Conservation (phyloP, 768 basidiomycete genomes). For the Ramaria sp. region DNA sequence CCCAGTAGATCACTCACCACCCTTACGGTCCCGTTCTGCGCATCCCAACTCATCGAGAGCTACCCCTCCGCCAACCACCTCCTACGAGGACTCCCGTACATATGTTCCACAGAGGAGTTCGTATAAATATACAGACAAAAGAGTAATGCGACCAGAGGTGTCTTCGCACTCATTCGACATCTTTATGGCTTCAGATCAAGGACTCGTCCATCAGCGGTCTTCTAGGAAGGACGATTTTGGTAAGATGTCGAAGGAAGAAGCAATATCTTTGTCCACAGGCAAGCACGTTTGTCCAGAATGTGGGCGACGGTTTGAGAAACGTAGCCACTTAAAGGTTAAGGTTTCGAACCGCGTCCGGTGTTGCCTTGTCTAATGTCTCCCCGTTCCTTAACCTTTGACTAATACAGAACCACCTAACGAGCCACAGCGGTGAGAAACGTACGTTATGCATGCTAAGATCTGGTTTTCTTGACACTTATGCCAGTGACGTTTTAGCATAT, state of each 20-base stretch:
- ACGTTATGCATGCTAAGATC: background rate
- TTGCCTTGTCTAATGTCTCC: background rate
- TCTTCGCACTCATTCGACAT: background rate
- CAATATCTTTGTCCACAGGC: slow-evolving; percentile 7
- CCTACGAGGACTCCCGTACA: background rate
- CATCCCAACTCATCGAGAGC: background rate
- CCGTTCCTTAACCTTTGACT: background rate
- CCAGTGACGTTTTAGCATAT: slow-evolving; percentile 39
- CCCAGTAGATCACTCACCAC: background rate
- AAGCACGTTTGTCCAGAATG: slow-evolving; percentile 7
- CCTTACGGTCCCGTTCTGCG: background rate
- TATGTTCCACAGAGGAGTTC: background rate
- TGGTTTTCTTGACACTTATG: background rate
- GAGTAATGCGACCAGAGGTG: background rate
- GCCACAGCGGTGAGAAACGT: slow-evolving; percentile 8
- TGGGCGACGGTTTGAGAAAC: slow-evolving; percentile 7
- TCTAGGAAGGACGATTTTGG: slow-evolving; percentile 4
- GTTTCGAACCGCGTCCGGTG: background rate
- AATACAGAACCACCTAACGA: slow-evolving; percentile 2
- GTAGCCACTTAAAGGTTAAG: slow-evolving; percentile 6
- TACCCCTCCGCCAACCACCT: background rate
- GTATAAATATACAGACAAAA: background rate
- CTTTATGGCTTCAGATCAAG: slow-evolving; percentile 3
- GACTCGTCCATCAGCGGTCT: slow-evolving; percentile 7
- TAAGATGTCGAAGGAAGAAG: slow-evolving; percentile 4